These are phyloP conservation scores for Beauveria caledonica DNA, from an alignment of 2,329 filamentous ascomycete genomes.

Conservation along the genomic window DNA sequence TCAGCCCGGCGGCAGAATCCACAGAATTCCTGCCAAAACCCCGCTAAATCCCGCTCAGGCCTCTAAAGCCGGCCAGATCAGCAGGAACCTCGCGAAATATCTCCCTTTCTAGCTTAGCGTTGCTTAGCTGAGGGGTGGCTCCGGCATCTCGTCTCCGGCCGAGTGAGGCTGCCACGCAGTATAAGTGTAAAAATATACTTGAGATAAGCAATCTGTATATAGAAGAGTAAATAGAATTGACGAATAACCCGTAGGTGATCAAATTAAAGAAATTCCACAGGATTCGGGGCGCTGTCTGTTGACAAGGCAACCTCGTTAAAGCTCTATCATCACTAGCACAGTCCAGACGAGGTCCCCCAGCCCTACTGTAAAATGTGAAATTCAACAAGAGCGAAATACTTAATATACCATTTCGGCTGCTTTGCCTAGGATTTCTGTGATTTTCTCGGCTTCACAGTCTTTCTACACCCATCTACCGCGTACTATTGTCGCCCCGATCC, in stretches of 20 bases:
- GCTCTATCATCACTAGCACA: not conserved
- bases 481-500: not conserved
- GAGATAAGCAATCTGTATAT: not conserved
- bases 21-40: not conserved
- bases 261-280: no score
- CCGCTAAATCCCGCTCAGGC: not conserved
- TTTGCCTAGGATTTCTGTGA: not conserved
- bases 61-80: not conserved
- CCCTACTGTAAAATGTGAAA: not conserved
- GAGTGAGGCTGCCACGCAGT: not conserved
- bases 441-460: not conserved
- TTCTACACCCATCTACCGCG: not conserved
- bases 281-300: no score
- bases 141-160: conserved; percentile 2
- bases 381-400: no score
- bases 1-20: not conserved
- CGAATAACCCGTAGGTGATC: no score
- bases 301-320: not conserved
- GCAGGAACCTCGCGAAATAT: not conserved
- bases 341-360: not conserved
- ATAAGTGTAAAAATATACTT: not conserved
- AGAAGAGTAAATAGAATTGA: not conserved
- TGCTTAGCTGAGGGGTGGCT: not conserved
- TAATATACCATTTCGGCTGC: not conserved
- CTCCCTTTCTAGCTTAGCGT: not conserved